These are phyloP conservation scores for Sophora flavescens DNA, from an alignment of 306 rosid genomes.

Conservation along the genomic window DNA sequence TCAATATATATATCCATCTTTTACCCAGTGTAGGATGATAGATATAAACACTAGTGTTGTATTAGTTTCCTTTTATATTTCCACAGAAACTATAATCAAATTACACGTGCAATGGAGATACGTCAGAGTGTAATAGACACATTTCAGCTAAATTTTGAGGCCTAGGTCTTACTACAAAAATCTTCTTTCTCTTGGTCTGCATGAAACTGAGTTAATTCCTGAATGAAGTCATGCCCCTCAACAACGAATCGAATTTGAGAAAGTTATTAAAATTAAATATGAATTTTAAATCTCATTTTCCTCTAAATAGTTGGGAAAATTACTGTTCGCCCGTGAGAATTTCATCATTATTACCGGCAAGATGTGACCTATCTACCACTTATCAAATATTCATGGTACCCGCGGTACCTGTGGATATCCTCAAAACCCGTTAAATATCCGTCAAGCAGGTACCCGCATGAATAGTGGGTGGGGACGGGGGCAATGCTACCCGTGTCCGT, in stretches of 20 bases:
- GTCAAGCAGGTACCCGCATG: too few relatives aligned
- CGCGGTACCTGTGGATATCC: too few relatives aligned
- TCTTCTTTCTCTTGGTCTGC: neutral
- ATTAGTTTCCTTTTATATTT: constrained; percentile 22
- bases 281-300: neutral
- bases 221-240: neutral
- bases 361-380: too few relatives aligned
- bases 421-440: too few relatives aligned
- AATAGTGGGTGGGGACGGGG: too few relatives aligned
- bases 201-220: constrained; percentile 17
- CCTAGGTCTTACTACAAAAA: neutral
- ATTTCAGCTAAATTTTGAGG: constrained; percentile 34
- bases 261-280: neutral
- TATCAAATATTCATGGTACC: too few relatives aligned
- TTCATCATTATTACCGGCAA: too few relatives aligned
- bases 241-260: constrained; percentile 1
- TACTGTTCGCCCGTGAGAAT: too few relatives aligned
- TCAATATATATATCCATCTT: neutral
- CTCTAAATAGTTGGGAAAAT: neutral
- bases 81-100: constrained; percentile 38
- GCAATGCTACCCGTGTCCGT: too few relatives aligned
- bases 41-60: constrained; percentile 25
- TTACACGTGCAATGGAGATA: constrained; percentile 26
- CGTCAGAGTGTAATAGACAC: constrained; percentile 18
- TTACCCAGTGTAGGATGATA: constrained; percentile 37